Percentiles rank a stretch among this genome's conserved stretches.
These are phyloP conservation scores for Cucurbitaria berberidis DNA, from an alignment of 2,329 filamentous ascomycete species.

Conservation along the genomic window DNA sequence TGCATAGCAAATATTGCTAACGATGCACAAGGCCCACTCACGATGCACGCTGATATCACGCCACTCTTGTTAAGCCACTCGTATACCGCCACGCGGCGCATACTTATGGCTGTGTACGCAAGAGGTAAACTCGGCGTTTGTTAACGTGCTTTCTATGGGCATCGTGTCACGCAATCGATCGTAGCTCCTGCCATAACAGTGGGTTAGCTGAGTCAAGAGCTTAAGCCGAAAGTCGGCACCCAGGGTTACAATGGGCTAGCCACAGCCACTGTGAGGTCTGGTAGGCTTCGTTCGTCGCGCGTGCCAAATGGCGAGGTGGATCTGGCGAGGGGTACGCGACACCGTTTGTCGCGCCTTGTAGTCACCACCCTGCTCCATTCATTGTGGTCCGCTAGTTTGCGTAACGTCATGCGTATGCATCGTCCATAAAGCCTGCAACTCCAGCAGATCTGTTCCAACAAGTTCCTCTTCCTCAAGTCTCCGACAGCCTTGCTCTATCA, in stretches of 20 bases:
- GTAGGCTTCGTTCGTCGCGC: too few species aligned
- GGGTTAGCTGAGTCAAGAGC: background rate
- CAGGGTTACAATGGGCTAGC: background rate
- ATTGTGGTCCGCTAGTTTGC: background rate
- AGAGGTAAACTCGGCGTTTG: conserved; percentile 9
- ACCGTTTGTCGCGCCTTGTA: background rate
- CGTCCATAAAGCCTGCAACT: conserved; percentile 14
- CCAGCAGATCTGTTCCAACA: background rate
- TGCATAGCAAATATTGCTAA: conserved; percentile 7
- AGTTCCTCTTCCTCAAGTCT: background rate
- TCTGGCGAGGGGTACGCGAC: background rate
- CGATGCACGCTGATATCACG: conserved; percentile 22
- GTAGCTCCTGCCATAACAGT: background rate
- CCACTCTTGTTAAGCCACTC: conserved; percentile 21
- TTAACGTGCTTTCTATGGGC: conserved; percentile 1
- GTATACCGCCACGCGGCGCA: conserved; percentile 30
- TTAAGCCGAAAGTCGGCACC: conserved; percentile 24
- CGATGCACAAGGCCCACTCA: conserved; percentile 23
- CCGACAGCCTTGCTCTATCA: background rate
- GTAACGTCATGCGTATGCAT: background rate
- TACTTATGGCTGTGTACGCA: conserved; percentile 16
- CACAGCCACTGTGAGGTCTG: background rate
- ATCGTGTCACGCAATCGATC: conserved; percentile 1
- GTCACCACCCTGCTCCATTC: background rate
- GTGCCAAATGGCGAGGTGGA: background rate